Evolutionary conservation across 495 filamentous ascomycete genomes (phyloP).

Genomic region (Penicillium odoratum): DNA sequence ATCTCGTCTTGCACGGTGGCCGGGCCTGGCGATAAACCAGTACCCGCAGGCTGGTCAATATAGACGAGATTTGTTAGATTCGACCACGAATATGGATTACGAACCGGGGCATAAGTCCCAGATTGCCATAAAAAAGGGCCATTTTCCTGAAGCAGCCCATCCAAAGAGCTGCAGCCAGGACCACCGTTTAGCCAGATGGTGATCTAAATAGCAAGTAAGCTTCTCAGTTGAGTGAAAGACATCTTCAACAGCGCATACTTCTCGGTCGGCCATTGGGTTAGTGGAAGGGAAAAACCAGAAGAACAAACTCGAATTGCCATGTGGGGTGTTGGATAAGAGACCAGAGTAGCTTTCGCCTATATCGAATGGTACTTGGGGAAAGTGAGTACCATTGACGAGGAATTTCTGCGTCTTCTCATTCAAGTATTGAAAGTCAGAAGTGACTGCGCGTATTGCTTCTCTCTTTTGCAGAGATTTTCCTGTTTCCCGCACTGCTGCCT

Average conservation of each 20-base stretch:
- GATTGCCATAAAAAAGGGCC: conserved; percentile 75
- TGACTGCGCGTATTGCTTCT: not conserved
- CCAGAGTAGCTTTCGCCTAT: conserved; percentile 77
- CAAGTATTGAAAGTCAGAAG: conserved; percentile 14
- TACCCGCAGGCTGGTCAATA: conserved; percentile 76
- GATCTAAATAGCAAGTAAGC: conserved; percentile 39
- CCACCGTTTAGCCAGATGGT: conserved; percentile 73
- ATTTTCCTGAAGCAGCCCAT: conserved; percentile 72
- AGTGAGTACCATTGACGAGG: conserved; percentile 62
- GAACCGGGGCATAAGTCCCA: conserved; percentile 62
- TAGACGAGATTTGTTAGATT: conserved; percentile 78
- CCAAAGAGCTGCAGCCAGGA: conserved; percentile 66
- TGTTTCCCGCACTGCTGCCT: conserved; percentile 9
- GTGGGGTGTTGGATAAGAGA: conserved; percentile 64
- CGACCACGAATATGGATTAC: conserved; percentile 67
- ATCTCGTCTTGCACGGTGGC: conserved; percentile 62
- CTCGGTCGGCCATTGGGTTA: conserved; percentile 55
- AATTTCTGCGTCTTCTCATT: conserved; percentile 46
- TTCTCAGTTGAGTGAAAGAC: not conserved
- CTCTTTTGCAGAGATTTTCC: conserved; percentile 2
- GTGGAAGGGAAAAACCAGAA: conserved; percentile 77
- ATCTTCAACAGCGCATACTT: conserved; percentile 50
- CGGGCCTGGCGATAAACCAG: conserved; percentile 66
- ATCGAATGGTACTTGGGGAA: conserved; percentile 74
- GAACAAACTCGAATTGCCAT: conserved; percentile 56